Conservation (phyloP, 129 eudicot species). For the Scalesia atractyloides region DNA sequence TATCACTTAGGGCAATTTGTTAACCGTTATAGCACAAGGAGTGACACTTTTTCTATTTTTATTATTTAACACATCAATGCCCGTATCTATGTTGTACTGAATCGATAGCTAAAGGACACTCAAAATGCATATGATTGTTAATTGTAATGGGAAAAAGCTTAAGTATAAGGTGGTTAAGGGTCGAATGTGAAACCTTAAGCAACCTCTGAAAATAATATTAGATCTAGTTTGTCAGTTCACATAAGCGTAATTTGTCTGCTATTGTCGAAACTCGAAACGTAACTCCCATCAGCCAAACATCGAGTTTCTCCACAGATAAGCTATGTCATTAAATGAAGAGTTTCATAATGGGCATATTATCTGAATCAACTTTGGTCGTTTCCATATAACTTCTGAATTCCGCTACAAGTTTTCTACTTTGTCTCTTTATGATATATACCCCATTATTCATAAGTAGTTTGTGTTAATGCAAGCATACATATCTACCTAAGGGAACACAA, state of each 20-base stretch:
- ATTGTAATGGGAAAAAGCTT: too few relatives aligned
- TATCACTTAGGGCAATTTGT: too few relatives aligned
- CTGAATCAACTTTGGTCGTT: background rate
- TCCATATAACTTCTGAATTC: background rate
- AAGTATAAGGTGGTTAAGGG: background rate
- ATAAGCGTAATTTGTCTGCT: background rate
- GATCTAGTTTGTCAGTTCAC: background rate
- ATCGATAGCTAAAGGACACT: too few relatives aligned
- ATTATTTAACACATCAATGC: background rate
- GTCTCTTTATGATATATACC: background rate
- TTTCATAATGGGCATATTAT: too few relatives aligned
- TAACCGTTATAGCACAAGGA: background rate
- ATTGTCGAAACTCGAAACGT: background rate
- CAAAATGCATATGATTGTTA: too few relatives aligned
- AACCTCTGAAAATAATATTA: background rate
- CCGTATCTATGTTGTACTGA: background rate
- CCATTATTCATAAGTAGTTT: too few relatives aligned
- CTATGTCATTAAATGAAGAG: background rate
- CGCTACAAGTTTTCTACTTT: background rate
- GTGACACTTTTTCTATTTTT: background rate
- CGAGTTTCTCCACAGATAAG: background rate
- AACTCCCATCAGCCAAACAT: background rate
- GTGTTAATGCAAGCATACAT: too few relatives aligned
- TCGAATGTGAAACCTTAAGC: background rate
- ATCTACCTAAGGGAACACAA: too few relatives aligned